phyloP scores from a whole-genome alignment of 1,139 yeast genomes.

The Barnettozyma hawaiiensis region DNA sequence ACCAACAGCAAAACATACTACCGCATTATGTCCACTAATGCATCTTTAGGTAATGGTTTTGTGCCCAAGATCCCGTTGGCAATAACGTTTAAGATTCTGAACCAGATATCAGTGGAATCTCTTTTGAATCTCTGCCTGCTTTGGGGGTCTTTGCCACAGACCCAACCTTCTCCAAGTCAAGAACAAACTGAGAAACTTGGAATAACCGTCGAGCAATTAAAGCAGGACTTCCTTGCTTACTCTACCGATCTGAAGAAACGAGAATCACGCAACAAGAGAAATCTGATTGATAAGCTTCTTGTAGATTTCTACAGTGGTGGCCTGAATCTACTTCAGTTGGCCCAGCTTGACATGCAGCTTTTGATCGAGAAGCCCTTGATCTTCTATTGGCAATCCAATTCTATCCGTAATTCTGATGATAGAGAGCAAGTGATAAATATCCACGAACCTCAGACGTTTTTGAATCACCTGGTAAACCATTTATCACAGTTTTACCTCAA shows the following conservation, averaged over 20 bases:
- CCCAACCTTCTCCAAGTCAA: constrained; percentile 20
- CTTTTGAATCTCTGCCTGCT: constrained; percentile 22
- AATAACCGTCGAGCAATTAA: constrained; percentile 1
- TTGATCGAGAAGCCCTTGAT: constrained; percentile 51
- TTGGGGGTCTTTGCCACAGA: constrained; percentile 23
- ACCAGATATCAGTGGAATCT: constrained; percentile 19
- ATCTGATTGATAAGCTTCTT: constrained; percentile 45
- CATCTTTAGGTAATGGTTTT: constrained; percentile 19
- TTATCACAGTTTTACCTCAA: constrained; percentile 47
- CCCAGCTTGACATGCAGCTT: constrained; percentile 66
- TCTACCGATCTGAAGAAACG: constrained; percentile 11
- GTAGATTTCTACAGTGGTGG: constrained; percentile 60
- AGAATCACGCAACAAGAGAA: constrained; percentile 33
- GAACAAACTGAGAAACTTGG: constrained; percentile 13
- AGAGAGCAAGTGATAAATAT: constrained; percentile 35
- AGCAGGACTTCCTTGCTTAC: constrained; percentile 9
- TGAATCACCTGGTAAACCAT: constrained; percentile 42
- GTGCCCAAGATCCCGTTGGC: constrained; percentile 16
- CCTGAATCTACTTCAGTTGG: constrained; percentile 58
- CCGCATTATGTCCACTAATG: constrained; percentile 5
- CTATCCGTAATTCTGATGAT: constrained; percentile 39
- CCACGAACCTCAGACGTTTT: constrained; percentile 35
- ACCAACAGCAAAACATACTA: too few relatives aligned
- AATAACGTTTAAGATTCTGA: constrained; percentile 12
- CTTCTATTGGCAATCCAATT: constrained; percentile 54